Percentiles rank a stretch among this genome's conserved stretches.
Conservation (phyloP, 371 early-diverging fungal species). For the Nematocida ausubeli region DNA sequence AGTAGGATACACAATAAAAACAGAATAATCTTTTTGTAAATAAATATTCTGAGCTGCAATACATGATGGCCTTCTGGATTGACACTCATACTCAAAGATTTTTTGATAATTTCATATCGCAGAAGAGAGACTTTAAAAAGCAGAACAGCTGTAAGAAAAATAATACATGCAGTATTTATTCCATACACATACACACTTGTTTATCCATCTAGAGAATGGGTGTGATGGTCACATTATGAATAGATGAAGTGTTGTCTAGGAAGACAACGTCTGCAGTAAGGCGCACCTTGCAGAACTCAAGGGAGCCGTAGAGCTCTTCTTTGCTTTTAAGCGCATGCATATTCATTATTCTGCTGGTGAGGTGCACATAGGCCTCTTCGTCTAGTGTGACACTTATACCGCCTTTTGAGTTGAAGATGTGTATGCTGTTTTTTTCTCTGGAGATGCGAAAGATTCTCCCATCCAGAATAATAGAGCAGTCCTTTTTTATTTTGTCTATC, state of each 20-base stretch:
- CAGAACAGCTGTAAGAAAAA: too few species aligned
- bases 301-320: neutral
- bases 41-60: too few species aligned
- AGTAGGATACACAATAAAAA: too few species aligned
- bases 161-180: too few species aligned
- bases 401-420: conserved; percentile 5
- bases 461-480: neutral
- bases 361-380: neutral
- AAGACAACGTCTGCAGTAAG: conserved; percentile 5
- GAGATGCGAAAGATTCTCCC: conserved; percentile 8
- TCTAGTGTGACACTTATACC: neutral
- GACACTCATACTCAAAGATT: too few species aligned
- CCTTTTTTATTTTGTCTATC: neutral
- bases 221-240: neutral
- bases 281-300: neutral
- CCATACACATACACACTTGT: too few species aligned
- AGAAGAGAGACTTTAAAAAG: too few species aligned
- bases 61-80: too few species aligned
- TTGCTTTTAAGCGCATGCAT: neutral
- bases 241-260: neutral
- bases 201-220: neutral
- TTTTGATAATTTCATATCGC: too few species aligned
- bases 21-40: too few species aligned
- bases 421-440: neutral
- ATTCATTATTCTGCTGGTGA: neutral